Percentiles rank a stretch among this genome's conserved stretches.
Evolutionary conservation across 768 basidiomycete species (phyloP).

Genomic region (Termitomyces sp.): DNA sequence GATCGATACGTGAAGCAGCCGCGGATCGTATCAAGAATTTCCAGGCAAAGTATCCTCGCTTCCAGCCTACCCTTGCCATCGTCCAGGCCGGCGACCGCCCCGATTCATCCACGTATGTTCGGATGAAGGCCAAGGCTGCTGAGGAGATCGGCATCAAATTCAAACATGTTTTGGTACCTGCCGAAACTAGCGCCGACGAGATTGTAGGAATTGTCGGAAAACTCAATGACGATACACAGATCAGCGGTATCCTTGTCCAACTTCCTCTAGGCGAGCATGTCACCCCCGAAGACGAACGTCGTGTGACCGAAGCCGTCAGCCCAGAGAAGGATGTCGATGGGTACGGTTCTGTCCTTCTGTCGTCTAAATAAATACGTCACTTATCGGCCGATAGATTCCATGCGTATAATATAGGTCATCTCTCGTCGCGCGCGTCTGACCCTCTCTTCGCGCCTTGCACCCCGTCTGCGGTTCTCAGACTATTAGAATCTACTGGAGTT

Average conservation of each 20-base stretch:
- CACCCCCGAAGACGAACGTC: slow-evolving; percentile 76
- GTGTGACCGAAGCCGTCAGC: slow-evolving; percentile 91
- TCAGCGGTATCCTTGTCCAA: slow-evolving; percentile 93
- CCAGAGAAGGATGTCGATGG: slow-evolving; percentile 98
- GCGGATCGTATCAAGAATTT: slow-evolving; percentile 62
- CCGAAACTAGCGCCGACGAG: slow-evolving; percentile 65
- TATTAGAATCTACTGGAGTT: slow-evolving; percentile 85
- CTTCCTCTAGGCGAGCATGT: slow-evolving; percentile 88
- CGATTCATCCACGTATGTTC: slow-evolving; percentile 89
- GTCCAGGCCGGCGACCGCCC: slow-evolving; percentile 92
- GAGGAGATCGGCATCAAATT: slow-evolving; percentile 90
- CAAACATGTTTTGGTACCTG: slow-evolving; percentile 74
- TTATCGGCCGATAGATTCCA: slow-evolving; percentile 67
- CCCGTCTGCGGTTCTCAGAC: slow-evolving; percentile 86
- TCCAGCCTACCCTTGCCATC: slow-evolving; percentile 87
- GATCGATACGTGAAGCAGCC: slow-evolving; percentile 77
- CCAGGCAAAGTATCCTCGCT: slow-evolving; percentile 74
- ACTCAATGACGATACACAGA: slow-evolving; percentile 76
- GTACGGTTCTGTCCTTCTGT: slow-evolving; percentile 36
- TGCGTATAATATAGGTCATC: slow-evolving; percentile 95
- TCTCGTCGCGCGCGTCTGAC: slow-evolving; percentile 83
- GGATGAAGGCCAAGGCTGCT: slow-evolving; percentile 97
- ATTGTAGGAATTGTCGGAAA: slow-evolving; percentile 74
- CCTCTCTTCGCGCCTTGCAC: slow-evolving; percentile 96
- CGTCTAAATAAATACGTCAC: slow-evolving; percentile 3